Evolutionary conservation across 306 rosid species (phyloP).

Genomic region (Comarum palustre): DNA sequence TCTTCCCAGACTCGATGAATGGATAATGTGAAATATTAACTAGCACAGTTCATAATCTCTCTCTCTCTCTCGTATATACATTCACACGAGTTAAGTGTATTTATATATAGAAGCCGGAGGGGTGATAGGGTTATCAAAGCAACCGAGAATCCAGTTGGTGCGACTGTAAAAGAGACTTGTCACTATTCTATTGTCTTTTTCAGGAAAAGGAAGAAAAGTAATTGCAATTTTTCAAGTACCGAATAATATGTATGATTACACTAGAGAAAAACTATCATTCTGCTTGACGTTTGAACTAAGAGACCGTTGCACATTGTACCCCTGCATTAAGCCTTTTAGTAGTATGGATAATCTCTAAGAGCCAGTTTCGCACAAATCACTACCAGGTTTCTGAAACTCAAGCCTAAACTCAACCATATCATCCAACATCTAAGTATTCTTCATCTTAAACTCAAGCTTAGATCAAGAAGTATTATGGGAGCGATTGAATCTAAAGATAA

Average conservation of each 20-base stretch:
- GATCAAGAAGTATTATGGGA: background rate
- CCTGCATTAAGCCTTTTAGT: background rate
- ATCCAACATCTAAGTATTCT: background rate
- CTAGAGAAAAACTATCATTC: background rate
- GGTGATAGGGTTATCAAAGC: background rate
- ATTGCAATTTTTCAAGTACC: background rate
- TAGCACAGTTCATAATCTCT: constrained; percentile 4
- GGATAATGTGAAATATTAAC: background rate
- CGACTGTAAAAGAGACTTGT: constrained; percentile 5
- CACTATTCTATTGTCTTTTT: constrained; percentile 1
- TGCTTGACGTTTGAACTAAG: background rate
- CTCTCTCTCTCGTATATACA: background rate
- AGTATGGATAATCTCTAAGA: background rate
- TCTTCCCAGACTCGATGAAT: background rate
- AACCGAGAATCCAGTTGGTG: constrained; percentile 1
- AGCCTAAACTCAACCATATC: background rate
- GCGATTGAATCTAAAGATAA: background rate
- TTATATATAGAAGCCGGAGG: background rate
- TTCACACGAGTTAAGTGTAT: background rate
- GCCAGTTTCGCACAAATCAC: background rate
- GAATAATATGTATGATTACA: background rate
- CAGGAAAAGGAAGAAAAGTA: background rate
- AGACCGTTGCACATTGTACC: background rate
- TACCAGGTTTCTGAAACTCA: background rate
- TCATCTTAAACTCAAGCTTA: background rate